These are phyloP conservation scores for Neurospora sp. DNA, from an alignment of 495 filamentous ascomycete species.

Conservation along the genomic window DNA sequence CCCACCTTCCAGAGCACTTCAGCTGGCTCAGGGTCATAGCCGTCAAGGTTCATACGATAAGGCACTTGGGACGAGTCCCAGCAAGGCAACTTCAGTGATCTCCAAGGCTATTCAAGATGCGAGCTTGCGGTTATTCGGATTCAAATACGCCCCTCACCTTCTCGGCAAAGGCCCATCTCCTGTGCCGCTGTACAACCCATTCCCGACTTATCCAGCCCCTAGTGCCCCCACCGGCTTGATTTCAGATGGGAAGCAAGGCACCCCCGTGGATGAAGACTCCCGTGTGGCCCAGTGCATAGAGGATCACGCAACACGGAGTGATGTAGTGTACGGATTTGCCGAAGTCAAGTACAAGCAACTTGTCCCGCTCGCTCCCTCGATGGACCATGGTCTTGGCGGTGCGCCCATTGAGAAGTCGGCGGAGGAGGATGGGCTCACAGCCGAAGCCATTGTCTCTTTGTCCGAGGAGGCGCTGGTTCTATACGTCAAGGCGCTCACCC, in stretches of 20 bases:
- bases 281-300: slow-evolving; percentile 72
- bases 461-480: slow-evolving; percentile 93
- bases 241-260: slow-evolving; percentile 53
- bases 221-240: slow-evolving; percentile 45
- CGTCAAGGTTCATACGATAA: slow-evolving; percentile 72
- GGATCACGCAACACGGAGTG: slow-evolving; percentile 81
- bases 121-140: slow-evolving; percentile 70
- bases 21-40: slow-evolving; percentile 51
- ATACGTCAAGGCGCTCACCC: slow-evolving; percentile 84
- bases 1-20: slow-evolving; percentile 51
- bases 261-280: slow-evolving; percentile 67
- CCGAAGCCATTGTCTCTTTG: slow-evolving; percentile 74
- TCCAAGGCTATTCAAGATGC: slow-evolving; percentile 93
- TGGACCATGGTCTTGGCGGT: slow-evolving; percentile 58
- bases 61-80: slow-evolving; percentile 63
- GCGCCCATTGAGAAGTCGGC: slow-evolving; percentile 35
- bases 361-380: slow-evolving; percentile 73
- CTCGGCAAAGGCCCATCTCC: slow-evolving; percentile 64
- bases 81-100: slow-evolving; percentile 76
- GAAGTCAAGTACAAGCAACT: slow-evolving; percentile 98
- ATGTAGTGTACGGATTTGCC: slow-evolving; percentile 93
- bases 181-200: slow-evolving; percentile 68
- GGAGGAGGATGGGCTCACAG: slow-evolving; percentile 64
- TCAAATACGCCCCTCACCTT: slow-evolving; percentile 57
- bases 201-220: slow-evolving; percentile 71